Conservation (phyloP, 139 green algal species). For the Parachlorella kessleri region DNA sequence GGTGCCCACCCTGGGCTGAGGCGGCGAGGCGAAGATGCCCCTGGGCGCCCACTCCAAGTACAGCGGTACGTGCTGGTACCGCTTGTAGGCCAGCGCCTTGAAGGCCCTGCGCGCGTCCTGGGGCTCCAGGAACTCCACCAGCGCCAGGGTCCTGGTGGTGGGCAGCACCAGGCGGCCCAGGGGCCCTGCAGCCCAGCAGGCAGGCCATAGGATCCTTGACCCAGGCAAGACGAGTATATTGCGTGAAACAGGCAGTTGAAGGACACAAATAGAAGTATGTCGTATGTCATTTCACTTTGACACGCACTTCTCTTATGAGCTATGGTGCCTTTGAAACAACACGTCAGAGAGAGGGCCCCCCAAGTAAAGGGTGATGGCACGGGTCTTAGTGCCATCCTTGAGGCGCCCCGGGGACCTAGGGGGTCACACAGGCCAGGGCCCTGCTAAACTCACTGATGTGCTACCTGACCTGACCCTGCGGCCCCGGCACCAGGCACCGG, state of each 20-base stretch:
- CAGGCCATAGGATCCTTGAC: not conserved
- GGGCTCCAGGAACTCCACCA: slow-evolving; percentile 87
- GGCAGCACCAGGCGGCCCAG: slow-evolving; percentile 87
- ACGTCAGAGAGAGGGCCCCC: no score
- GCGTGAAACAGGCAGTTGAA: no score
- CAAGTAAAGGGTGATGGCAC: no score
- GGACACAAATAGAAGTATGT: no score
- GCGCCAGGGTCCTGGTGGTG: slow-evolving; percentile 79
- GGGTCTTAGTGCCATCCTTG: no score
- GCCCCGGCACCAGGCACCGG: not conserved
- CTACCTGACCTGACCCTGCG: not conserved
- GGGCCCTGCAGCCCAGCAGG: slow-evolving; percentile 11
- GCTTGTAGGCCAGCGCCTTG: slow-evolving; percentile 93
- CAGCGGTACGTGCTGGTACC: slow-evolving; percentile 92
- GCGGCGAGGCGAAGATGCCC: slow-evolving; percentile 69
- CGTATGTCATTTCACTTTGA: no score
- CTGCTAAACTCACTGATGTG: not conserved
- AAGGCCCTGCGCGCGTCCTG: slow-evolving; percentile 70
- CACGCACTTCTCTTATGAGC: no score
- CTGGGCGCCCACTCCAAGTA: slow-evolving; percentile 98
- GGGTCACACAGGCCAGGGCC: no score
- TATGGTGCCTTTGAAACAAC: no score
- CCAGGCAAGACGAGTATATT: no score
- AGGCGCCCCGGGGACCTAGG: no score
- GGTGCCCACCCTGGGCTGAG: no score